phyloP scores from a whole-genome alignment of 2,329 filamentous ascomycete genomes.

The Botryotinia globosa region DNA sequence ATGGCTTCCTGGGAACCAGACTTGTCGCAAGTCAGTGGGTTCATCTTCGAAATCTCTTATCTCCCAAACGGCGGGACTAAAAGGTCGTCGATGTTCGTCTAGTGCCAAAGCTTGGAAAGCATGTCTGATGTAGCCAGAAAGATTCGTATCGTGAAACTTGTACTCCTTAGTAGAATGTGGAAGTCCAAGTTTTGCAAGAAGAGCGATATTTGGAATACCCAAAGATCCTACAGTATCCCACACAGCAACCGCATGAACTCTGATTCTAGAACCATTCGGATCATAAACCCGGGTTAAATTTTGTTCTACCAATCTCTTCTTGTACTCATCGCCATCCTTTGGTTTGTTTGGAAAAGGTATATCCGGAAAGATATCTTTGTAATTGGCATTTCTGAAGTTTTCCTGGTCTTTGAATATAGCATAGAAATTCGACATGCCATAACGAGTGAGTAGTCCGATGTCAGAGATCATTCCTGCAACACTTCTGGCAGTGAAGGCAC shows the following conservation, averaged over 20 bases:
- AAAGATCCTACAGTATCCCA: constrained; percentile 47
- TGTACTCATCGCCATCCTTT: constrained; percentile 36
- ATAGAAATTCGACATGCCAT: constrained; percentile 45
- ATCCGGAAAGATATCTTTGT: constrained; percentile 37
- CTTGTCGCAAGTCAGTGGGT: constrained; percentile 39
- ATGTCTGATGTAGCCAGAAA: constrained; percentile 44
- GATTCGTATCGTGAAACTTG: constrained; percentile 45
- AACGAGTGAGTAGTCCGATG: constrained; percentile 42
- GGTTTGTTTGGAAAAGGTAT: constrained; percentile 37
- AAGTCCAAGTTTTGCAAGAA: constrained; percentile 36
- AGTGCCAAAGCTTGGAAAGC: constrained; percentile 52
- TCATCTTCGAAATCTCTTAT: constrained; percentile 26
- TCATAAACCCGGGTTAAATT: constrained; percentile 42
- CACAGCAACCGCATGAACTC: constrained; percentile 47
- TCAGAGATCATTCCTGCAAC: constrained; percentile 39
- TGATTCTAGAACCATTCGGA: constrained; percentile 39
- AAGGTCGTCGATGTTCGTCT: constrained; percentile 46
- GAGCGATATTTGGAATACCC: constrained; percentile 44
- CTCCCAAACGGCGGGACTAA: constrained; percentile 44
- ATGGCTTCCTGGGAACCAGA: constrained; percentile 49
- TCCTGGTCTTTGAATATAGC: constrained; percentile 42
- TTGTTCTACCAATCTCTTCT: constrained; percentile 39
- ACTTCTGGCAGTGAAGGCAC: constrained; percentile 44
- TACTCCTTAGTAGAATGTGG: constrained; percentile 41
- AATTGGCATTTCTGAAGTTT: constrained; percentile 38